Percentiles rank a stretch among this genome's conserved stretches.
Evolutionary conservation across 495 filamentous ascomycete species (phyloP).

Genomic region (Bacidia gigantensis): DNA sequence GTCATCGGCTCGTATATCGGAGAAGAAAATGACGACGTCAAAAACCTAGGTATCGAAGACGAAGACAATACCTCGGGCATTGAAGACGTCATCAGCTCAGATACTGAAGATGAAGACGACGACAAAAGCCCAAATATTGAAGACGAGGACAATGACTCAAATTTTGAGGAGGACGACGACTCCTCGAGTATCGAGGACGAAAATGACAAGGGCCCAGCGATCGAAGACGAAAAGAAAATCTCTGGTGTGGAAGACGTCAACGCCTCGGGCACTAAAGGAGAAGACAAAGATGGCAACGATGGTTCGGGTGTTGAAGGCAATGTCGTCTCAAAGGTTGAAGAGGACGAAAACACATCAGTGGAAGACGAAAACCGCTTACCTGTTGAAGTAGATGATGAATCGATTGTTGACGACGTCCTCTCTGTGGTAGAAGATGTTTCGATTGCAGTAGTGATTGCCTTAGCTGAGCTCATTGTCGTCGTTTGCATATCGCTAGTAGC

Average conservation of each 20-base stretch:
- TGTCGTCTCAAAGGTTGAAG: not conserved
- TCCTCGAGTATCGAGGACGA: no score
- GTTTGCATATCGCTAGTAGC: not conserved
- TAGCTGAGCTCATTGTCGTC: not conserved
- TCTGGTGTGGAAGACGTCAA: not conserved
- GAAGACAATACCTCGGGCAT: no score
- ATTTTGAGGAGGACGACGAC: no score
- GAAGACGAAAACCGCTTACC: not conserved
- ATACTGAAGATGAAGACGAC: no score
- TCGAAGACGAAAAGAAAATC: not conserved
- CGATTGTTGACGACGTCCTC: not conserved
- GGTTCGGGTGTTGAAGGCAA: not conserved
- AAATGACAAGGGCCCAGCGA: no score
- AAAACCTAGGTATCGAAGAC: no score
- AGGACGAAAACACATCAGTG: not conserved
- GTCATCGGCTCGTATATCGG: no score
- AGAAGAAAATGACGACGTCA: no score
- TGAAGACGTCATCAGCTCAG: no score
- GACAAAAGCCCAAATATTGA: no score
- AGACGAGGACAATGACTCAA: no score
- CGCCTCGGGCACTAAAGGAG: not conserved
- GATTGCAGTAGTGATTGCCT: not conserved
- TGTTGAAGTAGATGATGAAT: not conserved
- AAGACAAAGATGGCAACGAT: not conserved
- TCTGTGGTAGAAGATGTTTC: not conserved